Evolutionary conservation across 352 stramenopile species (phyloP).

Genomic region (Plasmopara viticola): DNA sequence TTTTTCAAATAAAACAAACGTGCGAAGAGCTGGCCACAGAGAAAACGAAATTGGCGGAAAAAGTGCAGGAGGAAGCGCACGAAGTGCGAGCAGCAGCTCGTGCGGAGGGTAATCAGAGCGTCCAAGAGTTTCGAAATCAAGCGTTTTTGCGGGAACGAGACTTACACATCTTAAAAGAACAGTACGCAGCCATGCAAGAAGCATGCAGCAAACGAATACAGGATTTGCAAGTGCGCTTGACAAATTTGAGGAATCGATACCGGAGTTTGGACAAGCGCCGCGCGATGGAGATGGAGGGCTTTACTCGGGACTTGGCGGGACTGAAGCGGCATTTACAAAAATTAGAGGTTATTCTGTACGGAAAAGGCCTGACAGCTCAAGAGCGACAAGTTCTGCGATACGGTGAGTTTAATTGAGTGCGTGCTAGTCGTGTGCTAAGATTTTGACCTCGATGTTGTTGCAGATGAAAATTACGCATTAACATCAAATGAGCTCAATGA

Average conservation of each 20-base stretch:
- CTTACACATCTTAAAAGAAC: conserved; percentile 64
- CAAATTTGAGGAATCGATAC: conserved; percentile 54
- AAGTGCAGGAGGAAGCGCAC: conserved; percentile 42
- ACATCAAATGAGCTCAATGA: conserved; percentile 55
- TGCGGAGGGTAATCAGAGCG: conserved; percentile 52
- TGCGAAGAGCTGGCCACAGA: conserved; percentile 35
- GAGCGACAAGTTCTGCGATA: conserved; percentile 41
- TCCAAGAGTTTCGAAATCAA: conserved; percentile 51
- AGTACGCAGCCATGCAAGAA: conserved; percentile 72
- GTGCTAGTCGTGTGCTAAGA: background rate
- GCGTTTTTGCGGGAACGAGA: conserved; percentile 55
- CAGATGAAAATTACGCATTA: conserved; percentile 48
- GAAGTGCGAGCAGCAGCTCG: conserved; percentile 37
- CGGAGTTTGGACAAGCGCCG: conserved; percentile 56
- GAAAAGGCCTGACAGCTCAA: conserved; percentile 34
- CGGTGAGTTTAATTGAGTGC: conserved; percentile 17
- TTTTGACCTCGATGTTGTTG: conserved; percentile 1
- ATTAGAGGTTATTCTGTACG: conserved; percentile 66
- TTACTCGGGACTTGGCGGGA: conserved; percentile 54
- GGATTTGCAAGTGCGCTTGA: conserved; percentile 59
- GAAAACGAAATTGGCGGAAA: conserved; percentile 32
- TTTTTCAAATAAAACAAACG: conserved; percentile 34
- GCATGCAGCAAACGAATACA: conserved; percentile 61
- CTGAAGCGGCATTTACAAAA: conserved; percentile 67
- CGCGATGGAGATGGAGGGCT: conserved; percentile 82